Percentiles rank a stretch among this genome's conserved stretches.
phyloP scores from a whole-genome alignment of 192 early-diverging fungal species.

The Funneliformis geosporum region DNA sequence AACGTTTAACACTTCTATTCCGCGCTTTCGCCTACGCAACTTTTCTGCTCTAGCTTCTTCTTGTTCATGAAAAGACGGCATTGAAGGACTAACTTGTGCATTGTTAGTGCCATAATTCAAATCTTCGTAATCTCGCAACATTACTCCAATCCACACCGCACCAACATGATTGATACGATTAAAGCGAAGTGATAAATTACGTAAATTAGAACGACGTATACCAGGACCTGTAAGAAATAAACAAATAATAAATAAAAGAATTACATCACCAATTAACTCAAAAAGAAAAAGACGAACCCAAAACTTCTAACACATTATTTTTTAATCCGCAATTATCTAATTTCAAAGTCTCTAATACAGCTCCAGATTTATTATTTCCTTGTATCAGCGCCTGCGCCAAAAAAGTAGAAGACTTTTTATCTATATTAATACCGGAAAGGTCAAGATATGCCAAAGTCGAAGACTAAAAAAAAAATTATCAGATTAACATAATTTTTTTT shows the following conservation, averaged over 20 bases:
- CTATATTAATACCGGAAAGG: slow-evolving; percentile 68
- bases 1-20: slow-evolving; percentile 44
- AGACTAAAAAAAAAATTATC: slow-evolving; percentile 45
- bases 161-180: slow-evolving; percentile 52
- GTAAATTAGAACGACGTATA: slow-evolving; percentile 46
- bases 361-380: slow-evolving; percentile 44
- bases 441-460: slow-evolving; percentile 65
- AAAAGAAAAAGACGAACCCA: slow-evolving; percentile 34
- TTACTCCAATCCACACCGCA: slow-evolving; percentile 54
- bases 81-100: background rate
- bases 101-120: background rate
- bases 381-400: slow-evolving; percentile 63
- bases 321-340: slow-evolving; percentile 47
- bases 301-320: slow-evolving; percentile 40
- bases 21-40: slow-evolving; percentile 25
- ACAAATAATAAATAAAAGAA: background rate
- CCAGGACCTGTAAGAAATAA: slow-evolving; percentile 38
- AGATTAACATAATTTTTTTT: background rate
- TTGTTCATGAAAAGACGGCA: slow-evolving; percentile 5
- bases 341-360: slow-evolving; percentile 44
- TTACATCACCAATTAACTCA: background rate
- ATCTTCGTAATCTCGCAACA: slow-evolving; percentile 58
- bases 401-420: slow-evolving; percentile 68
- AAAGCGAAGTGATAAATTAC: slow-evolving; percentile 45
- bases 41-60: background rate